These are phyloP conservation scores for Eucalyptus melliodora DNA, from an alignment of 345 rosid species.

Conservation along the genomic window DNA sequence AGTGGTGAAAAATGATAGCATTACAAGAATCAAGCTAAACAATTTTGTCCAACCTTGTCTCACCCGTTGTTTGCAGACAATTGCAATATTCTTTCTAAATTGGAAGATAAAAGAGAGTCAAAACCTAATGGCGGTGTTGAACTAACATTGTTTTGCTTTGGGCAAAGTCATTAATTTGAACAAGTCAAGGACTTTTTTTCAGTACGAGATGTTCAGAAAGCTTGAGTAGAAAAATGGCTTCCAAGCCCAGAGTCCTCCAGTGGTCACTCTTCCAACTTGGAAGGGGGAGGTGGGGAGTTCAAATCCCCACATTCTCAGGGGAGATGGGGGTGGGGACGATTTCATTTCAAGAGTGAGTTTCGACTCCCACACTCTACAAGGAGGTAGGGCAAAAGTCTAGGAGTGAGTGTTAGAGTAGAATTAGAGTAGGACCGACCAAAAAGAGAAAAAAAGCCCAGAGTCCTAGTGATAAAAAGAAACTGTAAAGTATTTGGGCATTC, in stretches of 20 bases:
- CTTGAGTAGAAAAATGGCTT: neutral
- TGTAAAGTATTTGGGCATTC: neutral
- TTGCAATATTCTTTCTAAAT: too few species aligned
- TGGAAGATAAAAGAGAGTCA: neutral
- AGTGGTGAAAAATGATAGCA: neutral
- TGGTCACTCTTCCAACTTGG: too few species aligned
- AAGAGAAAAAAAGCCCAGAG: too few species aligned
- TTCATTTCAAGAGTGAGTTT: too few species aligned
- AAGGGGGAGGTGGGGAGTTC: too few species aligned
- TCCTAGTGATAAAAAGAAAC: too few species aligned
- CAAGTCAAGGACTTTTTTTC: neutral
- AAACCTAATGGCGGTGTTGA: neutral
- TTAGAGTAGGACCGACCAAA: too few species aligned
- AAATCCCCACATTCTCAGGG: too few species aligned
- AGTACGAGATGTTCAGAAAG: rapidly evolving
- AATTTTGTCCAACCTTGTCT: neutral
- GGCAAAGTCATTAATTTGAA: neutral
- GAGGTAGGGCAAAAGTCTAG: too few species aligned
- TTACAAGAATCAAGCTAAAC: neutral
- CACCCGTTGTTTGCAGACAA: neutral
- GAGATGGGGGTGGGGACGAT: too few species aligned
- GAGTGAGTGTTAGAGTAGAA: too few species aligned
- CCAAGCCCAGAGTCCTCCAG: rapidly evolving
- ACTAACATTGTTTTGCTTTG: neutral
- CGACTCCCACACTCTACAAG: too few species aligned